Evolutionary conservation across 1,139 yeast species (phyloP).

Genomic region (Saccharomyces pastorianus): DNA sequence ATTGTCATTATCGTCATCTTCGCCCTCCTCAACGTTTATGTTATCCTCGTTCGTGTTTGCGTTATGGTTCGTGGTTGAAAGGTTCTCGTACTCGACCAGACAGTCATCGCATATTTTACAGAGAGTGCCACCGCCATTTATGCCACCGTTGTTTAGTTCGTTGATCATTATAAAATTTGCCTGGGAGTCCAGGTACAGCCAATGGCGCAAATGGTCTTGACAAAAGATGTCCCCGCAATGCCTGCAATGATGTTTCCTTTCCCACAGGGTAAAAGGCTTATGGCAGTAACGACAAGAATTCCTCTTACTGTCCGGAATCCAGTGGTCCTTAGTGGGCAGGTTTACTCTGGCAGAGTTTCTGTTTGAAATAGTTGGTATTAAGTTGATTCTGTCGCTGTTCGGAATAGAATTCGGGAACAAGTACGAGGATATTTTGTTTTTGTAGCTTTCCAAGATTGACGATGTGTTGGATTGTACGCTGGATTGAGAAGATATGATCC

Average conservation of each 20-base stretch:
- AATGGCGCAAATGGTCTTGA: slow-evolving; percentile 47
- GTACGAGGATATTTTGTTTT: slow-evolving; percentile 4
- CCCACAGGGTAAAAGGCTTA: slow-evolving; percentile 60
- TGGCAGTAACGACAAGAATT: slow-evolving; percentile 64
- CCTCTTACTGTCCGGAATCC: slow-evolving; percentile 68
- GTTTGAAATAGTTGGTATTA: slow-evolving; percentile 2
- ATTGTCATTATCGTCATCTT: slow-evolving; percentile 4
- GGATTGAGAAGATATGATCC: slow-evolving; percentile 2
- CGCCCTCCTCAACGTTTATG: slow-evolving; percentile 5
- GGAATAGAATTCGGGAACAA: slow-evolving; percentile 3
- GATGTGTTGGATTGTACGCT: slow-evolving; percentile 6
- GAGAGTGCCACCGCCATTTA: slow-evolving; percentile 62
- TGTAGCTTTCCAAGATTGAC: slow-evolving; percentile 5
- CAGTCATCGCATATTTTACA: slow-evolving; percentile 77
- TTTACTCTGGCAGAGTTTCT: slow-evolving; percentile 1
- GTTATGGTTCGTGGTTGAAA: slow-evolving; percentile 24
- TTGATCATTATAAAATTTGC: slow-evolving; percentile 58
- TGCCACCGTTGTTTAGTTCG: slow-evolving; percentile 35
- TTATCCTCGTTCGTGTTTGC: slow-evolving; percentile 26
- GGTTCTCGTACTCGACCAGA: slow-evolving; percentile 55
- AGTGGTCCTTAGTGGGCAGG: slow-evolving; percentile 59
- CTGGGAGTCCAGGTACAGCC: slow-evolving; percentile 50
- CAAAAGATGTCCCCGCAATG: slow-evolving; percentile 91
- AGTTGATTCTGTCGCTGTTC: slow-evolving; percentile 1
- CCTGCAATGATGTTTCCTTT: slow-evolving; percentile 88